Evolutionary conservation across 2,329 filamentous ascomycete genomes (phyloP).

Genomic region (Cladosporium colombiae): DNA sequence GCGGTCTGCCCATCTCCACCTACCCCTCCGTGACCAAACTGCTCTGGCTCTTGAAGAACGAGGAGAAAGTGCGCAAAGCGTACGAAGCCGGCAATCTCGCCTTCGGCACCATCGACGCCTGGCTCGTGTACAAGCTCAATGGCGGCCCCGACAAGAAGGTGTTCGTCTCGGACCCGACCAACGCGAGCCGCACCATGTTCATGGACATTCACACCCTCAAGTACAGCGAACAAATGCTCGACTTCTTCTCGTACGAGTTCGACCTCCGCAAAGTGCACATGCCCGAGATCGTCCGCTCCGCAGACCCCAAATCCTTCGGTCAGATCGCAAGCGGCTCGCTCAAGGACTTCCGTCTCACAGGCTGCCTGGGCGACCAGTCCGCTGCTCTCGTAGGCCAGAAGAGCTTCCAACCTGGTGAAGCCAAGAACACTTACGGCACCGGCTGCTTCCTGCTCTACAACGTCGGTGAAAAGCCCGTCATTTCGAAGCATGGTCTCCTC

Average conservation of each 20-base stretch:
- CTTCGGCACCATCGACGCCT: constrained; percentile 86
- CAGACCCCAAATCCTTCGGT: constrained; percentile 73
- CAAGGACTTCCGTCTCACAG: constrained; percentile 72
- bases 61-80: constrained; percentile 67
- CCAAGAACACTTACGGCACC: constrained; percentile 90
- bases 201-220: constrained; percentile 81
- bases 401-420: constrained; percentile 76
- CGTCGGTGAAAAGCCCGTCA: constrained; percentile 79
- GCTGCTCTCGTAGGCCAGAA: constrained; percentile 73
- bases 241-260: constrained; percentile 70
- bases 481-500: constrained; percentile 78
- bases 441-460: constrained; percentile 90
- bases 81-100: constrained; percentile 75
- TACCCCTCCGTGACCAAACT: constrained; percentile 88
- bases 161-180: constrained; percentile 82
- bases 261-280: constrained; percentile 70
- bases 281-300: constrained; percentile 82
- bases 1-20: constrained; percentile 81
- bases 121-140: constrained; percentile 83
- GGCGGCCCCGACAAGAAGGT: constrained; percentile 67
- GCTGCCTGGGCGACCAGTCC: constrained; percentile 81
- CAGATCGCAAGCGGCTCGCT: constrained; percentile 64
- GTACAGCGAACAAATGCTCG: constrained; percentile 75
- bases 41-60: constrained; percentile 76
- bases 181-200: constrained; percentile 91